Base-by-base conservation (phyloP, 345 rosid genomes). In the Eucalyptus brandiana region DNA sequence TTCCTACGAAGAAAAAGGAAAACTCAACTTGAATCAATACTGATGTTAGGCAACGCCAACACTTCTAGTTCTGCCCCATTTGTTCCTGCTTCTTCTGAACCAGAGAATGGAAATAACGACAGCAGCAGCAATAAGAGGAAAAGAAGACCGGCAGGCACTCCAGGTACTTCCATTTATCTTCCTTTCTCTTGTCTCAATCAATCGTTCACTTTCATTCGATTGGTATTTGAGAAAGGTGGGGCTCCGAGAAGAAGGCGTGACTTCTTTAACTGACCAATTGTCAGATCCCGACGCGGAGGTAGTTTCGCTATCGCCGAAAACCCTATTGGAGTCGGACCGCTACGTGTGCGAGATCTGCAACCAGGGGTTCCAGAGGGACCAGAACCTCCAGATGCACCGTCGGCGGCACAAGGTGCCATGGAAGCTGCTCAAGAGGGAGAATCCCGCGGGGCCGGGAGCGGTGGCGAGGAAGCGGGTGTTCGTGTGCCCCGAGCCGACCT, bases 241-340 rank as follows among this genome's bases (percentile, higher is more conserved):
- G 54, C 23, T 58, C 47, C 28, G 51, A 26, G 60, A 65, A 34
- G 23, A 37, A 26, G 53, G n/a, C 12, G 34, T 50, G 28, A 32
- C 47, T 37, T 45, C 53, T 53, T 54, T 58, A 67, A 17, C 42
- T 26, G 11, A 60, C 49, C 56, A 19, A 53, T 86, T 67, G 87
- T 32, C 80, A 97, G 99, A 97, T 96, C 99, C 99, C 88, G 99
- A 96, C 92, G 99, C 99, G 48, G 99, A 95, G 87, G 99, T 97
- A 87, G 94, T 97, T 45, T 93, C 99, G n/a, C 92, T 97, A 44
- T 96, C 99, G 11, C 99, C 99, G 16, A 96, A 94, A 91, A 97
- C 99, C 6, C 93, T 97, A 23, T 91, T 97, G 86, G 99, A 97
- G 90, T 97, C 99, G 87, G 99, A 97, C 91, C 97, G 95, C 88